These are phyloP conservation scores for Aspergillus proliferans DNA, from an alignment of 2,329 filamentous ascomycete species.

Conservation along the genomic window DNA sequence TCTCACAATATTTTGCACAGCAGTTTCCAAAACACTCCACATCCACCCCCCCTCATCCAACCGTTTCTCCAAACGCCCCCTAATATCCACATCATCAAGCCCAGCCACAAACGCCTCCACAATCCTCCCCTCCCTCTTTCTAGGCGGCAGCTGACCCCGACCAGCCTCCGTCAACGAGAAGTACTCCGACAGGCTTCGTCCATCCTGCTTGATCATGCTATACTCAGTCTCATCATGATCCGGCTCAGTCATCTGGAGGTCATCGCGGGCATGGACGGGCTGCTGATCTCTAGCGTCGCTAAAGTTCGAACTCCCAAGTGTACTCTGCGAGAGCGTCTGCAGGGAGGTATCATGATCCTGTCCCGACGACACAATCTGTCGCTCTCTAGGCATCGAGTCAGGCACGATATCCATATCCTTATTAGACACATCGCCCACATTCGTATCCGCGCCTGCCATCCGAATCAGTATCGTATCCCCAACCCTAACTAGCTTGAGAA, in stretches of 20 bases:
- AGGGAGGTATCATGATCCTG: background rate
- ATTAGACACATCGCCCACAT: background rate
- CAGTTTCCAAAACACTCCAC: conserved; percentile 17
- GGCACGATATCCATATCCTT: conserved; percentile 7
- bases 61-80: conserved; percentile 13
- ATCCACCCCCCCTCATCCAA: conserved; percentile 21
- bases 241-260: background rate
- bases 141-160: conserved; percentile 9
- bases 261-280: background rate
- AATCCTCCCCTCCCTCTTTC: conserved; percentile 14
- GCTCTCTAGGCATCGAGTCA: conserved; percentile 9
- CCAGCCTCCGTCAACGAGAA: conserved; percentile 16
- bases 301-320: conserved; percentile 5
- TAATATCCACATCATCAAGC: conserved; percentile 15
- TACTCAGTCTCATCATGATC: background rate
- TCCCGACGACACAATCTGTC: background rate
- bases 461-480: too few species aligned
- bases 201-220: conserved; percentile 15
- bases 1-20: background rate
- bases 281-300: background rate
- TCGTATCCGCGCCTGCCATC: too few species aligned
- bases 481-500: too few species aligned
- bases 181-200: conserved; percentile 19
- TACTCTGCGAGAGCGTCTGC: conserved; percentile 7
- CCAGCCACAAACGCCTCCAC: conserved; percentile 29